Conservation (phyloP, 2,329 filamentous ascomycete species). For the Pyrenophora graminea region DNA sequence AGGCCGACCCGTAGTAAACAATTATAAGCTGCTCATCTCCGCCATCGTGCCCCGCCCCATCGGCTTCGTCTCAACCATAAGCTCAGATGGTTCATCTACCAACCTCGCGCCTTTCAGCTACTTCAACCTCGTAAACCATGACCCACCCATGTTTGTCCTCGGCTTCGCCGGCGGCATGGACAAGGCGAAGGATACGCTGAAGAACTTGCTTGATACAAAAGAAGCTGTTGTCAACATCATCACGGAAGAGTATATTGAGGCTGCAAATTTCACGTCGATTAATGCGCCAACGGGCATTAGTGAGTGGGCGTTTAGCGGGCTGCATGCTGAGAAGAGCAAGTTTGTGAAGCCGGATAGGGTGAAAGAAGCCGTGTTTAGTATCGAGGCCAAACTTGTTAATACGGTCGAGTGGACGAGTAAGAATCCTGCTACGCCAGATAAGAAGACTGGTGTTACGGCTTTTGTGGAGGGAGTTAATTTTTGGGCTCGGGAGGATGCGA, state of each 20-base stretch:
- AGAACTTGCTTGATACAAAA: conserved; percentile 70
- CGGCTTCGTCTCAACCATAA: conserved; percentile 63
- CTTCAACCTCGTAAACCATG: conserved; percentile 80
- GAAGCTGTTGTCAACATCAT: conserved; percentile 87
- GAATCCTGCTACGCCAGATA: conserved; percentile 62
- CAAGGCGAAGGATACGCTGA: conserved; percentile 75
- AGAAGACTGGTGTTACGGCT: conserved; percentile 73
- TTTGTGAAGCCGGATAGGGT: conserved; percentile 74
- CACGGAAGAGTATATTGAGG: conserved; percentile 81
- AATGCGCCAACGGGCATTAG: conserved; percentile 76
- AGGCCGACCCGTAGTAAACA: conserved; percentile 68
- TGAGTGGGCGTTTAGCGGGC: conserved; percentile 79
- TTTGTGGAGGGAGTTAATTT: conserved; percentile 84
- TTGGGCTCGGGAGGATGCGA: conserved; percentile 86
- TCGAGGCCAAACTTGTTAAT: conserved; percentile 79
- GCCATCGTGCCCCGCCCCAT: conserved; percentile 83
- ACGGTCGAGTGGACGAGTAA: conserved; percentile 77
- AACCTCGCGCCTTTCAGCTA: conserved; percentile 91
- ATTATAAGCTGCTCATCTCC: conserved; percentile 92
- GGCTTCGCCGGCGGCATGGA: conserved; percentile 62
- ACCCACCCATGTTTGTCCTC: conserved; percentile 80
- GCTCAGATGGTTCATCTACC: conserved; percentile 63
- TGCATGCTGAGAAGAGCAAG: conserved; percentile 69
- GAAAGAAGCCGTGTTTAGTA: conserved; percentile 77
- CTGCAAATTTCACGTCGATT: conserved; percentile 79